Evolutionary conservation across 192 early-diverging fungal species (phyloP).

Genomic region (Chytriomyces confervae): DNA sequence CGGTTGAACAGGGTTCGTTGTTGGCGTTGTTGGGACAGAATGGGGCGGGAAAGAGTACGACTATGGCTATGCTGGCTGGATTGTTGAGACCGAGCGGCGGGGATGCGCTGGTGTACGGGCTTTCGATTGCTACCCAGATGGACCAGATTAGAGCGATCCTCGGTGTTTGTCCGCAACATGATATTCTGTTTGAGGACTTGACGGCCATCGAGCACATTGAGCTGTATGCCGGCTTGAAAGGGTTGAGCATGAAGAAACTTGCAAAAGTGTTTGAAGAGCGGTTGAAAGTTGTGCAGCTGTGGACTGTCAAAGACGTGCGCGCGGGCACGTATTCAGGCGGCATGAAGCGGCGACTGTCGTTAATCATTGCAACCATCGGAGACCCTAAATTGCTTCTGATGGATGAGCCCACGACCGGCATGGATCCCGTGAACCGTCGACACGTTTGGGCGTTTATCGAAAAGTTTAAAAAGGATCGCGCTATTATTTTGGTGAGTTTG

Average conservation of each 20-base stretch:
- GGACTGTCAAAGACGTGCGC: constrained; percentile 63
- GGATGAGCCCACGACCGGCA: constrained; percentile 55
- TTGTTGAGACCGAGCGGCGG: constrained; percentile 66
- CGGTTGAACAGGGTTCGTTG: constrained; percentile 34
- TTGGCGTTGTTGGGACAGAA: constrained; percentile 37
- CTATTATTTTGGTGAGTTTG: constrained; percentile 45
- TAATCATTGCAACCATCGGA: constrained; percentile 73
- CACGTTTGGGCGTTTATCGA: constrained; percentile 67
- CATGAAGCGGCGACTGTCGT: constrained; percentile 73
- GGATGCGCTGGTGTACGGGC: constrained; percentile 70
- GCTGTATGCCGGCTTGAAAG: constrained; percentile 76
- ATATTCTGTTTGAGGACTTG: constrained; percentile 75
- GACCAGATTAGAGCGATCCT: constrained; percentile 67
- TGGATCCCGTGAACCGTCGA: constrained; percentile 68
- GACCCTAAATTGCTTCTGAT: constrained; percentile 69
- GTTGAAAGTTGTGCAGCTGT: constrained; percentile 68
- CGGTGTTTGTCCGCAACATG: constrained; percentile 80
- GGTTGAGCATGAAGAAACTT: constrained; percentile 53
- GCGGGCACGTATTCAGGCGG: constrained; percentile 72
- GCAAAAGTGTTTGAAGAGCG: constrained; percentile 64
- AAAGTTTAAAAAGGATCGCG: constrained; percentile 60
- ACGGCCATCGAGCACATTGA: constrained; percentile 74
- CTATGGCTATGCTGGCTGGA: constrained; percentile 74
- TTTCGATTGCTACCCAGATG: constrained; percentile 62
- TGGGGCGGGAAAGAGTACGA: constrained; percentile 50